Percentiles rank a stretch among this genome's conserved stretches.
phyloP scores from a whole-genome alignment of 768 basidiomycete genomes.

The Trametes cubensis region DNA sequence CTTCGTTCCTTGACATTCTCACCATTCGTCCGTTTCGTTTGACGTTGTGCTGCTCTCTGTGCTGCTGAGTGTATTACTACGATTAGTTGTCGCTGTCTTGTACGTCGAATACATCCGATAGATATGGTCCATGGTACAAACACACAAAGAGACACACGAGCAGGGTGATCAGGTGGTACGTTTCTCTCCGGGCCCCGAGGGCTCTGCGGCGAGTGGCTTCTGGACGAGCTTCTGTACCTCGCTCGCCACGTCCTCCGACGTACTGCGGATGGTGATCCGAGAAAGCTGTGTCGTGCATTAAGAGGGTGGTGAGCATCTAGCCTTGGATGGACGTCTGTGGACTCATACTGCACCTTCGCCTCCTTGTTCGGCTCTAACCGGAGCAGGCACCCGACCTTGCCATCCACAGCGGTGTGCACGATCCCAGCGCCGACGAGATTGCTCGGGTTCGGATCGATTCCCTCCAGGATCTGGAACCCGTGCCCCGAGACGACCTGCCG shows the following conservation, averaged over 20 bases:
- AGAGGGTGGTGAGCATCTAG: not conserved
- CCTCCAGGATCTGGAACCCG: slow-evolving; percentile 74
- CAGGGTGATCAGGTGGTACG: slow-evolving; percentile 8
- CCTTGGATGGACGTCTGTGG: not conserved
- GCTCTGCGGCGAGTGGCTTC: slow-evolving; percentile 39
- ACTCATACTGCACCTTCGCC: slow-evolving; percentile 69
- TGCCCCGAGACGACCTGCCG: slow-evolving; percentile 78
- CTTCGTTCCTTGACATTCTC: not conserved
- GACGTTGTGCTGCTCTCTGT: not conserved
- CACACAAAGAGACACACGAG: not conserved
- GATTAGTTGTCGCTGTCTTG: slow-evolving; percentile 22
- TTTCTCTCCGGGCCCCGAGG: slow-evolving; percentile 12
- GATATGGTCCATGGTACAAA: slow-evolving; percentile 20
- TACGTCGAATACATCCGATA: slow-evolving; percentile 25
- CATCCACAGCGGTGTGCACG: slow-evolving; percentile 85
- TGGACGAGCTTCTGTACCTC: slow-evolving; percentile 63
- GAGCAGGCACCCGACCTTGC: slow-evolving; percentile 94
- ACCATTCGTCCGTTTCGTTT: not conserved
- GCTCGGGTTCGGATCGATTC: slow-evolving; percentile 91
- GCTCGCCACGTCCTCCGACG: slow-evolving; percentile 84
- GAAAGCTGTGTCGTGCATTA: slow-evolving; percentile 60
- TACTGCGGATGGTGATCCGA: slow-evolving; percentile 91
- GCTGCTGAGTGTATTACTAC: slow-evolving; percentile 15
- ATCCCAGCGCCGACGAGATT: slow-evolving; percentile 97
- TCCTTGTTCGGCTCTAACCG: slow-evolving; percentile 94